Conservation (phyloP, 164 flowering plant genomes). For the Warburgia ugandensis region DNA sequence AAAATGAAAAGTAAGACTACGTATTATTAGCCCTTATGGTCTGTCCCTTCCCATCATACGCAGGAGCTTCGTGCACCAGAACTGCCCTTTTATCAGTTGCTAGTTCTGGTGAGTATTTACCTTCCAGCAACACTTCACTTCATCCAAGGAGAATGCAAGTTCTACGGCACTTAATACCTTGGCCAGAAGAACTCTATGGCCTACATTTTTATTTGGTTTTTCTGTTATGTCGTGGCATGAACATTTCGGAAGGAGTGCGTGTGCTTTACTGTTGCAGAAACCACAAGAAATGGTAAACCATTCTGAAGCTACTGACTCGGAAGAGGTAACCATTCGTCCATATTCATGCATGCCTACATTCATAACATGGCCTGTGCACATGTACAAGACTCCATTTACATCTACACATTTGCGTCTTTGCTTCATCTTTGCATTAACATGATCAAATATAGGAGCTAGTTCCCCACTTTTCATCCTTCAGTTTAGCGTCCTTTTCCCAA, state of each 20-base stretch:
- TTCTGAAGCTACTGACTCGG: conserved; percentile 40
- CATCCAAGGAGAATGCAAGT: conserved; percentile 32
- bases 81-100: not conserved
- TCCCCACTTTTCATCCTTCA: too few species aligned
- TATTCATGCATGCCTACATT: not conserved
- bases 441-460: too few species aligned
- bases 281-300: conserved; percentile 63
- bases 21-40: too few species aligned
- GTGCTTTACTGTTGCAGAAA: conserved; percentile 62
- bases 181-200: conserved; percentile 64
- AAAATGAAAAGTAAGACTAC: too few species aligned
- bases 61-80: not conserved
- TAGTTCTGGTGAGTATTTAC: not conserved
- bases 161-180: conserved; percentile 29
- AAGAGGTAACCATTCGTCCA: conserved; percentile 36
- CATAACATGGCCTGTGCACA: too few species aligned
- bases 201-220: conserved; percentile 53
- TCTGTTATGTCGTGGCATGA: conserved; percentile 90
- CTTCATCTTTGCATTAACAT: too few species aligned
- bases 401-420: too few species aligned
- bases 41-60: conserved; percentile 16
- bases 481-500: too few species aligned
- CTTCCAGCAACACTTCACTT: conserved; percentile 55
- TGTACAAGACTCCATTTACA: not conserved
- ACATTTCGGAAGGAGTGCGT: conserved; percentile 69